Evolutionary conservation across 2,329 filamentous ascomycete species (phyloP).

Genomic region (Aspergillus spinulosporus): DNA sequence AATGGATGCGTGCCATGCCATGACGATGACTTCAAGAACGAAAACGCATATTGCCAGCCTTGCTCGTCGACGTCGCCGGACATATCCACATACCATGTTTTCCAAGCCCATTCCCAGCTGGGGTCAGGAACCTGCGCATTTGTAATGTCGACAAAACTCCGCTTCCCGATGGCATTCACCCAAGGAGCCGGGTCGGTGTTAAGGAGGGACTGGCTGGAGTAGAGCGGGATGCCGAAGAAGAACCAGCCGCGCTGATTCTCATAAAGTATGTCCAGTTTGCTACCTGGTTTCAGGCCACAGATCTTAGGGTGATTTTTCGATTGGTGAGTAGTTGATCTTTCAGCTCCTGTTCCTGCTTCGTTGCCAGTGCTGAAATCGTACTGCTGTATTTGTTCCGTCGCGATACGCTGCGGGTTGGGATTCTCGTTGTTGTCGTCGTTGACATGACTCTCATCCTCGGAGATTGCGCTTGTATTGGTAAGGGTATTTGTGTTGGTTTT

Average conservation of each 20-base stretch:
- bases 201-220: slow-evolving; percentile 80
- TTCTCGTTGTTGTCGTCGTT: not conserved
- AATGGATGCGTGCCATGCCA: slow-evolving; percentile 89
- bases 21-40: slow-evolving; percentile 73
- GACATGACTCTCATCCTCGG: not conserved
- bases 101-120: slow-evolving; percentile 87
- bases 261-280: slow-evolving; percentile 81
- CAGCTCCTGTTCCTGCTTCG: not conserved
- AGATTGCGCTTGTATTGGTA: slow-evolving; percentile 14
- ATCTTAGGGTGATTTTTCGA: slow-evolving; percentile 13
- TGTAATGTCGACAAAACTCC: slow-evolving; percentile 68
- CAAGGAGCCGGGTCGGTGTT: slow-evolving; percentile 83
- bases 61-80: slow-evolving; percentile 81
- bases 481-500: slow-evolving; percentile 16
- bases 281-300: slow-evolving; percentile 29
- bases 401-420: not conserved
- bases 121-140: slow-evolving; percentile 94
- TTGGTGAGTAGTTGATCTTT: slow-evolving; percentile 6
- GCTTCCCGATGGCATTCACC: slow-evolving; percentile 66
- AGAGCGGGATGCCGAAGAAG: slow-evolving; percentile 84
- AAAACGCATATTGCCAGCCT: slow-evolving; percentile 95
- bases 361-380: not conserved
- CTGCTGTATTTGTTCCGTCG: not conserved
- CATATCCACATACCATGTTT: slow-evolving; percentile 72
- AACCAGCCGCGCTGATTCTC: slow-evolving; percentile 94